Base-by-base conservation (phyloP, 805 yeast species). In the Ogataea minuta region DNA sequence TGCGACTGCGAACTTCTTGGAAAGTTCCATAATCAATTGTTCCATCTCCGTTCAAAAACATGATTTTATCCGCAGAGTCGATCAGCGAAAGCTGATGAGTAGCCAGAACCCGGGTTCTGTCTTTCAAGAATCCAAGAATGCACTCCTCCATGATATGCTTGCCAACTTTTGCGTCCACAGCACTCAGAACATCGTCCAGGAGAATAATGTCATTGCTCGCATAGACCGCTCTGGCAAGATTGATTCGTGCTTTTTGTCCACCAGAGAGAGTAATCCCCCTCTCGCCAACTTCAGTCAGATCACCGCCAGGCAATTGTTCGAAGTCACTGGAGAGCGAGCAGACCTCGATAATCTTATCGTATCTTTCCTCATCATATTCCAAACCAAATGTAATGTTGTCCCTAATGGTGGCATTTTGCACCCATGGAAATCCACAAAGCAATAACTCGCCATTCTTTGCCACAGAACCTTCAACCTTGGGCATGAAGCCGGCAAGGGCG, bases 211-310 rank as follows among this genome's bases (percentile, higher is more conserved):
- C 88, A 26, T 74, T 73, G 26, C 77, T 71, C 20, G 84, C 78
- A 54, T 84, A 84, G 1, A 83, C 86, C 3, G 90, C 84, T 55
- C 95, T 71, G 4, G 95, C 95, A 44, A 84, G 63, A 50, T 78
- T 76, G 36, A 84, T 74, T 59, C 95, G 74, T 0, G 95, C 91
- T 66, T 86, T 86, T 59, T 86, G 95, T 36, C 95, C 95, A 40
- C 95, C 95, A n/a, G 91, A 82, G 28, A 86, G 63, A 0, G 93
- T 84, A 33, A 86, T 79, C 53, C 95, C 95, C 57, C 86, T 72
- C 58, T 86, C 95, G 45, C 95, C 95, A 50, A 86, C 84, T 58
- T 84, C 85, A 0, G 95, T 84, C 38, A 61, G 53, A 52, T 87
- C 95, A 21, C 91, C 91, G 26, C 80, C 87, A 8, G 84, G 83